phyloP scores from a whole-genome alignment of 2,329 filamentous ascomycete genomes.

The Stemphylium vesicarium region DNA sequence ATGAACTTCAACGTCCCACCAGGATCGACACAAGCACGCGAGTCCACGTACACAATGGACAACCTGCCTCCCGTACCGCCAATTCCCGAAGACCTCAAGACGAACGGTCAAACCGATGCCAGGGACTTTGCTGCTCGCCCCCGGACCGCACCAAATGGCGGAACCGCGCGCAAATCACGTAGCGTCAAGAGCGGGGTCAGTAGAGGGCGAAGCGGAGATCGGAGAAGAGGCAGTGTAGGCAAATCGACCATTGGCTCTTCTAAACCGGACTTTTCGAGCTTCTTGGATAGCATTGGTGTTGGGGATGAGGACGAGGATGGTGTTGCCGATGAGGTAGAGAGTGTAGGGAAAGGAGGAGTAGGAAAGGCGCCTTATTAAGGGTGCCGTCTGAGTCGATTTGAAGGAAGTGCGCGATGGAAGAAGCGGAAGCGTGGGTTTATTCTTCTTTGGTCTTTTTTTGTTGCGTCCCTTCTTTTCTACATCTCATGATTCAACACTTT shows the following conservation, averaged over 20 bases:
- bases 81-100: conserved; percentile 36
- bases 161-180: conserved; percentile 26
- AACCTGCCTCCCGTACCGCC: conserved; percentile 44
- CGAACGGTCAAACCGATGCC: conserved; percentile 16
- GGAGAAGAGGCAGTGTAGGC: conserved; percentile 20
- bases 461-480: not conserved
- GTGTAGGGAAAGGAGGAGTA: conserved; percentile 20
- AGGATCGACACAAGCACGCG: conserved; percentile 13
- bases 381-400: not conserved
- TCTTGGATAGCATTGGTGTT: conserved; percentile 46
- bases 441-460: not conserved
- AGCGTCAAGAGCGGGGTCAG: conserved; percentile 36
- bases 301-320: conserved; percentile 23
- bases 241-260: not conserved
- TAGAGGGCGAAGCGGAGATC: conserved; percentile 27
- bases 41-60: conserved; percentile 20
- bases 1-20: conserved; percentile 15
- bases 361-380: conserved; percentile 38
- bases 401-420: not conserved
- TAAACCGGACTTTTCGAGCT: conserved; percentile 40
- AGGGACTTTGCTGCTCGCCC: conserved; percentile 24
- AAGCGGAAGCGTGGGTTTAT: not conserved
- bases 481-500: no score
- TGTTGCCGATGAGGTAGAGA: conserved; percentile 8
- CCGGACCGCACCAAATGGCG: conserved; percentile 30